Evolutionary conservation across 1,284 basidiomycete genomes (phyloP).

Genomic region (Tremellales sp.): DNA sequence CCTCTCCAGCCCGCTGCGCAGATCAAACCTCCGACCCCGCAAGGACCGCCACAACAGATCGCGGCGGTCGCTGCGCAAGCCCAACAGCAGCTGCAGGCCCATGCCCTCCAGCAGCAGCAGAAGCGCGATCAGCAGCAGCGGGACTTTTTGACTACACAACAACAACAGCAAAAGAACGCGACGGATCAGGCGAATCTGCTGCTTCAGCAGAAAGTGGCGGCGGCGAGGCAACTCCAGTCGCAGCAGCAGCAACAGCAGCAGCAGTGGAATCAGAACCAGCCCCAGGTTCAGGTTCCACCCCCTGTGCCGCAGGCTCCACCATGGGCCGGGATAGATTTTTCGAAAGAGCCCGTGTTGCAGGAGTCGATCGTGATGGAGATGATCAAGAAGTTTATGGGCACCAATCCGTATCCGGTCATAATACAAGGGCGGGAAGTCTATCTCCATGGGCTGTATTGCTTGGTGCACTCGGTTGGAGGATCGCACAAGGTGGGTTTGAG

Average conservation of each 20-base stretch:
- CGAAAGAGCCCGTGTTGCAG: neutral
- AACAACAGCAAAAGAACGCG: neutral
- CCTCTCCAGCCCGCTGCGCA: neutral
- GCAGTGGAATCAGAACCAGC: neutral
- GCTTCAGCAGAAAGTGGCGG: conserved; percentile 1
- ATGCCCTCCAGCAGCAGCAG: conserved; percentile 1
- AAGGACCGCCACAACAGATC: neutral
- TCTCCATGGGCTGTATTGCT: neutral
- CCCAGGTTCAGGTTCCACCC: neutral
- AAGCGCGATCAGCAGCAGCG: conserved; percentile 1
- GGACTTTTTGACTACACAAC: conserved; percentile 1
- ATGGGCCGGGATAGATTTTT: neutral
- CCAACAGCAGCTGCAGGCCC: conserved; percentile 1
- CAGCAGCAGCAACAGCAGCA: neutral
- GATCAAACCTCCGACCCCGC: neutral
- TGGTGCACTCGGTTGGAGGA: neutral
- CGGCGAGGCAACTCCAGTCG: neutral
- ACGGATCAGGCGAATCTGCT: neutral
- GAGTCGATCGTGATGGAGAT: neutral
- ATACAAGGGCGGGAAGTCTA: neutral
- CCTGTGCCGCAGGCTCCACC: no score
- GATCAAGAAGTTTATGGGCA: neutral
- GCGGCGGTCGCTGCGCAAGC: neutral
- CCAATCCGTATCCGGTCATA: neutral
- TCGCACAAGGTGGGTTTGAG: neutral